Evolutionary conservation across 768 basidiomycete species (phyloP).

Genomic region (Saitozyma sp.): DNA sequence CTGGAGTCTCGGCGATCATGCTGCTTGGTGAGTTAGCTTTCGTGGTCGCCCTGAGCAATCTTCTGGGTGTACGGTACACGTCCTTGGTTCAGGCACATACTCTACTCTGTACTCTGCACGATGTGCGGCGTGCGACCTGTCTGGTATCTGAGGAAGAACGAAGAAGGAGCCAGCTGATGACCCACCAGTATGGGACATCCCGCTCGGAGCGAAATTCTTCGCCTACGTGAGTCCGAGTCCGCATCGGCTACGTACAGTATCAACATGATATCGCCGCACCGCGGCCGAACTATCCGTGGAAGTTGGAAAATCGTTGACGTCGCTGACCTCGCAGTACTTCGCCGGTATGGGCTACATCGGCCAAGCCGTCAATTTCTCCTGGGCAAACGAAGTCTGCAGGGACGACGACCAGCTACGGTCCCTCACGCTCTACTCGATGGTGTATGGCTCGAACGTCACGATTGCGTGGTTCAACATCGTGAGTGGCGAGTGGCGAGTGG

Average conservation of each 20-base stretch:
- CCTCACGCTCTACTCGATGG: slow-evolving; percentile 71
- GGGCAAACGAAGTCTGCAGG: slow-evolving; percentile 76
- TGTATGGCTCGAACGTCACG: slow-evolving; percentile 12
- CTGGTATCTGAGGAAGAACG: no score
- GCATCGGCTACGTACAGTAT: no score
- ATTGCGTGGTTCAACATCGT: background rate
- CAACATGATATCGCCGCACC: no score
- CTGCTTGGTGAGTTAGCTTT: slow-evolving; percentile 53
- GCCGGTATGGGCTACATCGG: slow-evolving; percentile 69
- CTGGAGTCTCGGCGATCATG: slow-evolving; percentile 25
- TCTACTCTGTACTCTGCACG: no score
- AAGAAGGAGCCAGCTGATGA: no score
- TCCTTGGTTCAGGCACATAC: no score
- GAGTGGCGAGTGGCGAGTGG: no score
- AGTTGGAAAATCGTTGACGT: background rate
- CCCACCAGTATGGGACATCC: slow-evolving; percentile 59
- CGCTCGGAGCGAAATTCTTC: slow-evolving; percentile 65
- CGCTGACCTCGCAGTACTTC: slow-evolving; percentile 23
- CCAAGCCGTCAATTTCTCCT: slow-evolving; percentile 67
- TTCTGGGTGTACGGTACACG: no score
- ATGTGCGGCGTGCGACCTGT: no score
- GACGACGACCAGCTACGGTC: slow-evolving; percentile 70
- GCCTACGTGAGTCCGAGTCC: slow-evolving; percentile 61
- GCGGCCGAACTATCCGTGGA: no score
- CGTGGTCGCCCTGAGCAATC: no score